Base-by-base conservation (phyloP, 148 eudicot species). In the Camellia granthamiana region DNA sequence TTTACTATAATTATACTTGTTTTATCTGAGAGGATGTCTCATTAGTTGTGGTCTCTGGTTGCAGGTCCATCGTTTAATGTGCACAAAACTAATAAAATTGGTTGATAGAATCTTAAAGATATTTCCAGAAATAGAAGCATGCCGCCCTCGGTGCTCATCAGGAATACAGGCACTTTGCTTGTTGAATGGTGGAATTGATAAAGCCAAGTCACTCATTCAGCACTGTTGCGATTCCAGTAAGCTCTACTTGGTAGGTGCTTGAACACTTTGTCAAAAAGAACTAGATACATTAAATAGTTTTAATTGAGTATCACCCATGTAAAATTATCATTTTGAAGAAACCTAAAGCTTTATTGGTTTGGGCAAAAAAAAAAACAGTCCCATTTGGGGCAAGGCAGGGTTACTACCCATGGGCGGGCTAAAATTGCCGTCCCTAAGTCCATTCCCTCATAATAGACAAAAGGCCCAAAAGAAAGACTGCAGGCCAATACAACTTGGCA, bases 21-120 rank as follows among this genome's bases (percentile, higher is more conserved):
- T 21, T 72, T 16, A 52, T 16, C 76, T 72, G 63, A 74, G 38
- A 23, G 47, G 30, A 38, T 15, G 30, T 30, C 19, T 77, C 78
- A 76, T 76, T 51, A 23, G 41, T 69, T 21, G 23, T 72, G 46
- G 41, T 73, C 47, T 14, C 55, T 77, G 59, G 61, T 77, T 80
- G 60, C 91, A 95, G 98, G 97, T 91, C 81, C 98, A 95, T 87
- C 85, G 79, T 78, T 87, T 67, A 63, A 90, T 95, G 89, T 95
- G 97, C 85, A 88, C 84, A 77, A 84, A 85, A 73, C 84, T 93
- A 74, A 68, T 85, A 68, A 78, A 67, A 47, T 77, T 90, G 86
- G 87, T 93, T 69, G 86, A 80, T 60, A 84, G 80, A 78, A 80
- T 93, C 77, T 81, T 85, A 58, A 86, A 75, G 58, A 83, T 93